Evolutionary conservation across 2,329 filamentous ascomycete species (phyloP), one percentile per base, ranked within the genome.

Genomic region (Grosmannia huntii): DNA sequence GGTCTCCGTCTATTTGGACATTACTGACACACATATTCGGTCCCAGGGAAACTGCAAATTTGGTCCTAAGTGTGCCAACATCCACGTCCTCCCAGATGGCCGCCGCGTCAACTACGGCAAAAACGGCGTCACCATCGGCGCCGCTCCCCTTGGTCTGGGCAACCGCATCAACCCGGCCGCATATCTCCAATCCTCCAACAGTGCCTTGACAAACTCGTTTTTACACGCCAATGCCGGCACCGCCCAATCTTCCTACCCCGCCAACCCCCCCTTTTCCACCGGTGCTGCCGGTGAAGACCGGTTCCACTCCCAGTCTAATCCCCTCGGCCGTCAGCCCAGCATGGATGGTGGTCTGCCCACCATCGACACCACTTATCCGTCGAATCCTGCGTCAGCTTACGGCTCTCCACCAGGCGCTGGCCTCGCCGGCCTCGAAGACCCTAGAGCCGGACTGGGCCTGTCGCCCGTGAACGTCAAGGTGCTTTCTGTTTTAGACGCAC

Each of bases 31-130:
- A 14, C 33, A 3, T 36, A 3, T 11, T 28, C 14, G n/a, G 14
- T 21, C 19, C 27, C 19, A 96, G 90, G 94, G 94, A 65, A 96
- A 96, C 73, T 99, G 94, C 84, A 97, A 97, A 72, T 99, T 97
- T 71, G 94, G 94, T 62, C 88, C 90, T 63, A 97, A 97, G 74
- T 99, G 94, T 77, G 92, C 92, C 68, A 89, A 97, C 68, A 89
- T 95, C 64, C 94, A 99, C 72, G 87, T 97, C 67, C 85, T 96
- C 54, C 90, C 91, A 65, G 91, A 97, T 72, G 94, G 94, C 60
- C 85, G 90, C 66, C 84, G 92, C 69, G 89, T 97, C 69, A 96
- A 96, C 72, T 86, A 86, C 66, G 79, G 82, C 66, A 84, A 84
- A 69, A 82, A 82, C 67, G 81, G 81, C 75, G 87, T 79, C 76